phyloP scores from a whole-genome alignment of 1,139 yeast species.

The Taphrina confusa region DNA sequence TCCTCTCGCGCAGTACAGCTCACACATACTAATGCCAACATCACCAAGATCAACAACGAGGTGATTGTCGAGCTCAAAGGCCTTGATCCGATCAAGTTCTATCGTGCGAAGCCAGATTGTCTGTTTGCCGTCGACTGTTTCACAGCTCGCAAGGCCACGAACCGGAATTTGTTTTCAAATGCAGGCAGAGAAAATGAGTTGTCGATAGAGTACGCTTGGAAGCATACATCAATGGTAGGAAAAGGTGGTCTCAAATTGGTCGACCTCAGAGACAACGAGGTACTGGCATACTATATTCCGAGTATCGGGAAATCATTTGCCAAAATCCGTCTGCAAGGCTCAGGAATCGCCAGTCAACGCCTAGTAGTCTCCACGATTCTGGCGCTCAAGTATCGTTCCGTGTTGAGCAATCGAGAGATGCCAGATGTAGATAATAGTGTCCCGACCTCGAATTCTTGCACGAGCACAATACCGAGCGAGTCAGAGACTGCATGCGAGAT shows the following conservation, averaged over 20 bases:
- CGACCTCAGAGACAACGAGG: conserved; percentile 26
- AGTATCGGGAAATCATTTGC: conserved; percentile 18
- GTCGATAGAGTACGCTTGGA: conserved; percentile 26
- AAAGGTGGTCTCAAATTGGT: conserved; percentile 31
- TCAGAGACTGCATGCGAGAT: conserved; percentile 2
- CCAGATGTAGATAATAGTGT: not conserved
- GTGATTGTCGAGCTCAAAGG: conserved; percentile 21
- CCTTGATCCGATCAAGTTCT: conserved; percentile 22
- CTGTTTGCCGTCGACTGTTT: conserved; percentile 27
- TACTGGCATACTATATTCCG: conserved; percentile 24
- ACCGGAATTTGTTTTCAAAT: not conserved
- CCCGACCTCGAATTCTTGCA: not conserved
- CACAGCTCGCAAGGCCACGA: conserved; percentile 4
- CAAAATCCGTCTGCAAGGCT: conserved; percentile 19
- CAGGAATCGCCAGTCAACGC: conserved; percentile 12
- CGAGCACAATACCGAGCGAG: conserved; percentile 2
- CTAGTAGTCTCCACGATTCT: conserved; percentile 25
- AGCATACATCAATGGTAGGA: conserved; percentile 25
- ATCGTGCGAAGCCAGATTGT: conserved; percentile 27
- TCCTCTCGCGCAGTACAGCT: not conserved
- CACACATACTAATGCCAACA: not conserved
- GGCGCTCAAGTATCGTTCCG: conserved; percentile 13
- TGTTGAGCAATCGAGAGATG: not conserved
- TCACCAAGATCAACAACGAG: conserved; percentile 1
- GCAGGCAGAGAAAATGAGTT: not conserved